Conservation (phyloP, 1,284 basidiomycete species). For the Bjerkandera adusta region DNA sequence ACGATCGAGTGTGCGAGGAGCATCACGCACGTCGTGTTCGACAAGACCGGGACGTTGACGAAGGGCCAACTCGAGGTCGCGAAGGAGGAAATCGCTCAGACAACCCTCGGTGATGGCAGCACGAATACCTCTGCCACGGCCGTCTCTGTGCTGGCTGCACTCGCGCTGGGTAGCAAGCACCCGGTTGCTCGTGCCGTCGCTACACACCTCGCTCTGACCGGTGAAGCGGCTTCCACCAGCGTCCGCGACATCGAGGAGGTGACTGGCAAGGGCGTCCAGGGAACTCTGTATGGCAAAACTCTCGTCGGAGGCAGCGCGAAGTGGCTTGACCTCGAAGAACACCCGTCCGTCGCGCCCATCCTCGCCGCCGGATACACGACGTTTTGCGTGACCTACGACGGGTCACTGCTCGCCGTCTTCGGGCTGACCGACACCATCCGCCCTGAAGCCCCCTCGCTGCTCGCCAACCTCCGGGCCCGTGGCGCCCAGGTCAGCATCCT, state of each 20-base stretch:
- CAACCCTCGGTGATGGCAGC: constrained; percentile 12
- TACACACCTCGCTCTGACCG: constrained; percentile 16
- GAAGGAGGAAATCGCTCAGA: constrained; percentile 23
- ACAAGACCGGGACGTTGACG: constrained; percentile 48
- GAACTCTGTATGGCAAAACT: constrained; percentile 22
- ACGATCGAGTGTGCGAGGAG: constrained; percentile 31
- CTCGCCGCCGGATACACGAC: constrained; percentile 31
- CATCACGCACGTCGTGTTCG: constrained; percentile 38
- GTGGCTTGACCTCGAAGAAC: constrained; percentile 28
- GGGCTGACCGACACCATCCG: constrained; percentile 50
- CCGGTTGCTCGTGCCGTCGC: constrained; percentile 34
- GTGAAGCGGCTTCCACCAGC: neutral
- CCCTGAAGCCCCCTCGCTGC: constrained; percentile 38
- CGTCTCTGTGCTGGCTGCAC: constrained; percentile 19
- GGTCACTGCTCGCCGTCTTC: constrained; percentile 37
- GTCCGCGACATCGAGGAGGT: constrained; percentile 30
- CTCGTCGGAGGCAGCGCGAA: constrained; percentile 36
- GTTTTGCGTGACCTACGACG: constrained; percentile 35
- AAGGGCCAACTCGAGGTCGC: constrained; percentile 34
- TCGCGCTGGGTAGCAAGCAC: constrained; percentile 30
- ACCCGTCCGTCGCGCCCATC: constrained; percentile 22
- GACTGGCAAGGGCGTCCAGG: constrained; percentile 37
- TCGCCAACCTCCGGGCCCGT: constrained; percentile 35
- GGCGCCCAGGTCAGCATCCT: constrained; percentile 47
- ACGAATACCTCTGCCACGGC: constrained; percentile 11